phyloP scores from a whole-genome alignment of 768 basidiomycete species.

The Neoboletus subvelutipes region DNA sequence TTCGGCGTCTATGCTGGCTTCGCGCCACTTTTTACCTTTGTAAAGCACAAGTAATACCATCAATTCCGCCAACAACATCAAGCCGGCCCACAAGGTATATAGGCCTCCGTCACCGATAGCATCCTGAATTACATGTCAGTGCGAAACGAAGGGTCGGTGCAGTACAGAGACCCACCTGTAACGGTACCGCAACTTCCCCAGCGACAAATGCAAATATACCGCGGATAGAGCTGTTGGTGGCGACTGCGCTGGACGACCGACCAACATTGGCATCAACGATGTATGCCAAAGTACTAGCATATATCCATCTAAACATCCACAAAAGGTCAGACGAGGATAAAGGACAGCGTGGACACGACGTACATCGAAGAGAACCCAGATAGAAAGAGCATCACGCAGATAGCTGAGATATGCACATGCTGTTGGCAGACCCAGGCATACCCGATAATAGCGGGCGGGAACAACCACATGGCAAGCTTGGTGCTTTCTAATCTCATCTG shows the following conservation, averaged over 20 bases:
- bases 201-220: constrained; percentile 67
- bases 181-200: constrained; percentile 72
- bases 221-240: constrained; percentile 74
- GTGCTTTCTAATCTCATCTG: constrained; percentile 79
- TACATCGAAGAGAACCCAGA: constrained; percentile 75
- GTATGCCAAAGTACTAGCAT: constrained; percentile 76
- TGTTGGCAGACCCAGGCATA: constrained; percentile 78
- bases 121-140: constrained; percentile 40
- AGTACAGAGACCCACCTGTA: constrained; percentile 42
- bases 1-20: constrained; percentile 47
- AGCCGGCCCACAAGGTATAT: constrained; percentile 65
- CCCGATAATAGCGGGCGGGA: constrained; percentile 60
- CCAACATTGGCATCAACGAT: constrained; percentile 87
- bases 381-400: constrained; percentile 74
- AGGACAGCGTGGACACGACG: constrained; percentile 20
- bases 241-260: constrained; percentile 73
- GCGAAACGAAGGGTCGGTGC: not conserved
- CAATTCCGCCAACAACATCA: constrained; percentile 53
- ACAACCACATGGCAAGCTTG: constrained; percentile 46
- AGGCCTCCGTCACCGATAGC: constrained; percentile 78
- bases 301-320: constrained; percentile 47
- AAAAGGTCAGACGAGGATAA: not conserved
- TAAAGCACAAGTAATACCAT: constrained; percentile 59
- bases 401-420: constrained; percentile 62
- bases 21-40: constrained; percentile 64